Base-by-base conservation (phyloP, 1,284 basidiomycete species). In the Sporisorium graminicola region DNA sequence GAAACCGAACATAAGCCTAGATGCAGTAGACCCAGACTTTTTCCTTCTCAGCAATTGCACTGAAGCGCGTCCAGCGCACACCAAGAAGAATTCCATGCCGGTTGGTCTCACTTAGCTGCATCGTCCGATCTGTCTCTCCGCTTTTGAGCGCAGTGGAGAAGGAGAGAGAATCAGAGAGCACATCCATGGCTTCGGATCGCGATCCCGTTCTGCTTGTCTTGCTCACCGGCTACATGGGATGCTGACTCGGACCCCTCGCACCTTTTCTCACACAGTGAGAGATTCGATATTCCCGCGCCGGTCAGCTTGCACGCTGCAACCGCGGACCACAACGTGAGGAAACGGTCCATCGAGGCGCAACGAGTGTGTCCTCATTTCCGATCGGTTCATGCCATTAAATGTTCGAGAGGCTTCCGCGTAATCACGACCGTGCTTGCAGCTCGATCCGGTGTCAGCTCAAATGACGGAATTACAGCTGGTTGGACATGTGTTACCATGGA, bases 51-150 rank as follows among this genome's bases (percentile, higher is more conserved):
- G n/a, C n/a, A n/a, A n/a, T n/a, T n/a, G n/a, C n/a, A n/a, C n/a
- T n/a, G n/a, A n/a, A n/a, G 31, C 31, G 31, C 31, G 31, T 31
- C 31, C 31, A 10, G 31, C 5, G 31, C 31, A 35, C 9, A 8
- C 7, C 0, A 29, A 27, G 10, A n/a, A 55, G 20, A 35, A 22
- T 12, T 43, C 56, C 24, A 37, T 46, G 33, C 37, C 24, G 40
- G 24, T 18, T 27, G 40, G 58, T 67, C 46, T 67, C 65, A 67
- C 57, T n/a, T 49, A 53, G 42, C 54, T 68, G 59, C 65, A 62
- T 61, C 24, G 55, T 58, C 50, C 65, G 65, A 68, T 68, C 44
- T 31, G 24, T 42, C 24, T 54, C 52, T 37, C 33, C 51, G 51
- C 51, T 29, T 44, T 49, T 46, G 37, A 43, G 50, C 27, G 37